Conservation (phyloP, 306 rosid genomes). For the Senna siamea region DNA sequence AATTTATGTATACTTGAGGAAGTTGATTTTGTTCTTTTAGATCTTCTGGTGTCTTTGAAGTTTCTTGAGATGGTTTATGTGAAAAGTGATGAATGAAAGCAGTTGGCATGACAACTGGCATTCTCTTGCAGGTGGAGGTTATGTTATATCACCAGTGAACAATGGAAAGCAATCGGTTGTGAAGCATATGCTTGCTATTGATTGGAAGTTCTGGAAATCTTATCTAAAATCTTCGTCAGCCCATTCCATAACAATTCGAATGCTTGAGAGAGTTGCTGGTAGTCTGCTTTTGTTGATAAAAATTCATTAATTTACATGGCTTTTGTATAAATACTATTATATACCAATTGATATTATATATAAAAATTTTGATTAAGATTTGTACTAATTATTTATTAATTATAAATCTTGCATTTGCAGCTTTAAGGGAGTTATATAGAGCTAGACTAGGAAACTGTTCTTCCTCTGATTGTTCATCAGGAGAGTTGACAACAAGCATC, state of each 20-base stretch:
- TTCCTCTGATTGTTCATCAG: slow-evolving; percentile 58
- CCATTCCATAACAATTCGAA: slow-evolving; percentile 72
- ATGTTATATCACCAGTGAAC: slow-evolving; percentile 77
- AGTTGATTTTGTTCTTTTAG: slow-evolving; percentile 5
- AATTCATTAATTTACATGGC: slow-evolving; percentile 17
- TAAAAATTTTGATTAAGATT: slow-evolving; percentile 9
- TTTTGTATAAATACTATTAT: slow-evolving; percentile 22
- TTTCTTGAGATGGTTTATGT: slow-evolving; percentile 20
- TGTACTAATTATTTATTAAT: slow-evolving; percentile 29
- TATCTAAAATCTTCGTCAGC: slow-evolving; percentile 81
- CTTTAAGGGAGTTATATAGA: slow-evolving; percentile 75
- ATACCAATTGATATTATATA: slow-evolving; percentile 16
- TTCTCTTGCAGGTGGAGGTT: slow-evolving; percentile 85
- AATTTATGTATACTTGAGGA: slow-evolving; percentile 24
- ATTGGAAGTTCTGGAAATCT: slow-evolving; percentile 94
- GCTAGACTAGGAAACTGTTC: slow-evolving; percentile 59
- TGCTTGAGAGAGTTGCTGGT: slow-evolving; percentile 98
- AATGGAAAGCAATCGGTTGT: slow-evolving; percentile 86
- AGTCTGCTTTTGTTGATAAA: slow-evolving; percentile 32
- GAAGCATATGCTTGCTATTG: slow-evolving; percentile 97
- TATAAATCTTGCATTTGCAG: slow-evolving; percentile 52
- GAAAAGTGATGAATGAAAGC: slow-evolving; percentile 24
- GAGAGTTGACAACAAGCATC: slow-evolving; percentile 53
- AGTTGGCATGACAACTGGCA: slow-evolving; percentile 41
- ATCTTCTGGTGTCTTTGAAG: slow-evolving; percentile 16